phyloP scores from a whole-genome alignment of 495 filamentous ascomycete genomes.

The Hypoxylon fuscum region DNA sequence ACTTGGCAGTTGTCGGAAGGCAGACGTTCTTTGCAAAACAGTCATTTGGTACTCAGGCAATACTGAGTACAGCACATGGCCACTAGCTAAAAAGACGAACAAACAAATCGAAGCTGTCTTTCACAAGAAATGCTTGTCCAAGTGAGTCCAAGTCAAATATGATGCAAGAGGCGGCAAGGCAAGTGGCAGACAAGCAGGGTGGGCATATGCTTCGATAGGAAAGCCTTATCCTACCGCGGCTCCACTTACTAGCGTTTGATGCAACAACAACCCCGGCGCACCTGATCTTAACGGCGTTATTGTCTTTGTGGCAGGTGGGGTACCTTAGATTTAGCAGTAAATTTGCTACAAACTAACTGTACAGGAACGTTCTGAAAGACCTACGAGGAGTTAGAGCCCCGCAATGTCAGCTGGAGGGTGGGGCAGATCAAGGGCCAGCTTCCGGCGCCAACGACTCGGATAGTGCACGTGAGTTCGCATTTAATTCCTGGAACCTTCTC shows the following conservation, averaged over 20 bases:
- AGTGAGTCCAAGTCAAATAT: too few species aligned
- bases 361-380: not conserved
- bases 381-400: slow-evolving; percentile 19
- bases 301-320: slow-evolving; percentile 5
- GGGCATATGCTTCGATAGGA: too few species aligned
- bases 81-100: too few species aligned
- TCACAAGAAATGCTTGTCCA: slow-evolving; percentile 7
- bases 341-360: not conserved
- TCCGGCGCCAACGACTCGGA: slow-evolving; percentile 17
- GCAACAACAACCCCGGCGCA: not conserved
- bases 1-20: not conserved
- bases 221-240: slow-evolving; percentile 13
- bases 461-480: slow-evolving; percentile 45
- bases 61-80: too few species aligned
- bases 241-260: slow-evolving; percentile 20
- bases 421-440: slow-evolving; percentile 10
- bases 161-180: slow-evolving; percentile 1
- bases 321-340: slow-evolving; percentile 12
- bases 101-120: too few species aligned
- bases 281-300: slow-evolving; percentile 1
- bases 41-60: slow-evolving; percentile 2
- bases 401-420: slow-evolving; percentile 25
- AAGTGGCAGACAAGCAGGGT: slow-evolving; percentile 24
- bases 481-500: not conserved
- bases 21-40: slow-evolving; percentile 3